Conservation (phyloP, 139 green algal genomes). For the Desmodesmus armatus region DNA sequence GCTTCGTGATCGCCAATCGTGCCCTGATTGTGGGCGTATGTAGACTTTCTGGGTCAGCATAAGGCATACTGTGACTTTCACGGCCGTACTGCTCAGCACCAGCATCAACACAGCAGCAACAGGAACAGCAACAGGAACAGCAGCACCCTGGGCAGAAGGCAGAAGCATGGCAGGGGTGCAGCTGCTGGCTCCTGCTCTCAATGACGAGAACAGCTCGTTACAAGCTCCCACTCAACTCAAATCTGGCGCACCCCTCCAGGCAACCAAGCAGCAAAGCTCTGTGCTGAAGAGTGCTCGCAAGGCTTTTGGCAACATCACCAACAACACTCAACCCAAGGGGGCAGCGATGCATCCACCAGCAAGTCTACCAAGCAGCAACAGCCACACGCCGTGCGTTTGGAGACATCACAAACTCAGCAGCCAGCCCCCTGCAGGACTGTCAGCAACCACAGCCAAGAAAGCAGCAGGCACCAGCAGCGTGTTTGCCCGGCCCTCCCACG, state of each 20-base stretch:
- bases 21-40: too few relatives aligned
- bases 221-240: too few relatives aligned
- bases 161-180: constrained; percentile 17
- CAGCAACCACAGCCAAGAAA: neutral
- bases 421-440: neutral
- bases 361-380: neutral
- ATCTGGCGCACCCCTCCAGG: neutral
- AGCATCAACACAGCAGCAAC: neutral
- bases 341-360: neutral
- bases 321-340: constrained; percentile 5
- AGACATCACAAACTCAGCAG: constrained; percentile 22
- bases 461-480: neutral
- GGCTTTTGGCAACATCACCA: constrained; percentile 35
- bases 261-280: neutral
- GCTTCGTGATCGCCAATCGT: too few relatives aligned
- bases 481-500: too few relatives aligned
- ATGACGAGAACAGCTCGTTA: constrained; percentile 29
- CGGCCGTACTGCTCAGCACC: neutral
- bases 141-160: neutral
- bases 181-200: neutral
- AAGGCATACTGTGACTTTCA: too few relatives aligned
- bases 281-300: constrained; percentile 15
- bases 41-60: too few relatives aligned
- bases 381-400: neutral
- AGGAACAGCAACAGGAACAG: too few relatives aligned